Evolutionary conservation across 441 rosid species (phyloP).

Genomic region (Erodium chrysanthum): DNA sequence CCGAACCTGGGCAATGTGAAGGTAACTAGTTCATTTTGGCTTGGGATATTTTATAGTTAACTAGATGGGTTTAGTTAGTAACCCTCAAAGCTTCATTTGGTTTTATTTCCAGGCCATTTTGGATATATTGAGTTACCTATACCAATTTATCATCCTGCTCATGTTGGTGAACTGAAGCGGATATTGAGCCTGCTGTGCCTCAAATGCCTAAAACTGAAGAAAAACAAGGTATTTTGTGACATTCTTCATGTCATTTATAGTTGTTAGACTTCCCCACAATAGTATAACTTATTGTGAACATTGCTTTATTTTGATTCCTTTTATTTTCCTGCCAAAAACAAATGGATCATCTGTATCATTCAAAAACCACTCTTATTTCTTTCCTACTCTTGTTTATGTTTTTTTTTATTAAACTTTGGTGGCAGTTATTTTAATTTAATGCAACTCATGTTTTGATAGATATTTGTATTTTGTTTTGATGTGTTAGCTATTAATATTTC

Average conservation of each 20-base stretch:
- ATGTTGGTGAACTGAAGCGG: conserved; percentile 60
- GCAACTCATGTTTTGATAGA: too few relatives aligned
- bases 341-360: too few relatives aligned
- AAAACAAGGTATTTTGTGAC: conserved; percentile 38
- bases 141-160: conserved; percentile 85
- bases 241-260: not conserved
- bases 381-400: too few relatives aligned
- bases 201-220: conserved; percentile 76
- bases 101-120: conserved; percentile 64
- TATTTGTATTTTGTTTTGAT: too few relatives aligned
- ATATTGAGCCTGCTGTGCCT: conserved; percentile 73
- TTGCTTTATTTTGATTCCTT: too few relatives aligned
- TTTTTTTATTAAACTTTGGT: too few relatives aligned
- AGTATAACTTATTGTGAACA: too few relatives aligned
- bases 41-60: not conserved
- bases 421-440: too few relatives aligned
- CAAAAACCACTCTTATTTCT: too few relatives aligned
- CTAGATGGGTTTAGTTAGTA: not conserved
- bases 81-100: not conserved
- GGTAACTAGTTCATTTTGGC: conserved; percentile 31
- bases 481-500: too few relatives aligned
- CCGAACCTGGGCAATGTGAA: conserved; percentile 81
- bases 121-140: conserved; percentile 77
- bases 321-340: too few relatives aligned
- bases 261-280: too few relatives aligned